Evolutionary conservation across 2,329 filamentous ascomycete species (phyloP), one percentile per base, ranked within the genome.

Genomic region (Aspergillus alliaceus): DNA sequence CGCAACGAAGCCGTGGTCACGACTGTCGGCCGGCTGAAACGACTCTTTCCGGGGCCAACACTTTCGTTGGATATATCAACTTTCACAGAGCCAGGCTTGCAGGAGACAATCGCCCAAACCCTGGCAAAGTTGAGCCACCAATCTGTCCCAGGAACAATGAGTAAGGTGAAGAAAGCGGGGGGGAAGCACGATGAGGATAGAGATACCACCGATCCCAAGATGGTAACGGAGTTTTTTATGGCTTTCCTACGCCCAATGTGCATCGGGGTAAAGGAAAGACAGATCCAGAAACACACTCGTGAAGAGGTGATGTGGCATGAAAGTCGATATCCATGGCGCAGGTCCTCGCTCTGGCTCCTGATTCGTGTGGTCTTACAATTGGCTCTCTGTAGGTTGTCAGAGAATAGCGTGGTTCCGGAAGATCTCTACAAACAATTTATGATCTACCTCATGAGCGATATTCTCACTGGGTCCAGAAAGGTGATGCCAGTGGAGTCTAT

Each of bases 211-310:
- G 53, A 82, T 53, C 84, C 84, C 0, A 72, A 67, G 2, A 70
- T 85, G 12, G 75, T 87, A 0, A 85, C 81, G 0, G 79, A 85
- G 39, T 74, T 83, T 7, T 66, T 86, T 1, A 70, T 79, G 4
- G 73, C 74, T 0, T 69, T 82, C 3, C 60, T 84, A 2, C 67
- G 69, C 12, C 71, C 76, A 4, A 56, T 78, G 1, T 81, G 80
- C 0, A 51, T 60, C 2, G 54, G 65, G 0, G 54, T 60, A 4
- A 15, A 66, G 0, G 61, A 63, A 0, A 6, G 49, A 0, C 69
- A 72, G 0, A 73, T 86, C n/a, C 70, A 60, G 42, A 87, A 86
- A 57, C 72, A 80, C 29, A 82, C 80, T 0, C 78, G 82, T 2
- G 83, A 86, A 37, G 83, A 86, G 14, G 76, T 85, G 1, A 55